These are phyloP conservation scores for Pythium diclinum DNA, from an alignment of 352 stramenopile genomes.

Conservation along the genomic window DNA sequence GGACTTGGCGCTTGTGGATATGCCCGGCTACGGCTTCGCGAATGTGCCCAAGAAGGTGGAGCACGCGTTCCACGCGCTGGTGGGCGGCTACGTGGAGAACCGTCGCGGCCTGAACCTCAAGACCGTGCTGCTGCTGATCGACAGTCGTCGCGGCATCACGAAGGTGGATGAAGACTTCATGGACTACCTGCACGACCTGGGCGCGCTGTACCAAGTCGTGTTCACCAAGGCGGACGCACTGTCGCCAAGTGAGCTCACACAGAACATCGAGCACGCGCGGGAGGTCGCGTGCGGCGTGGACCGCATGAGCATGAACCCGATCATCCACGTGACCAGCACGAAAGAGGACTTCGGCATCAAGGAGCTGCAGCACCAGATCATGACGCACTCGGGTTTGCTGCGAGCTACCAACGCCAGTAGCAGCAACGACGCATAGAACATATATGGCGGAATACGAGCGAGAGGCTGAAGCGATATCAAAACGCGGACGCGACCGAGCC, in stretches of 20 bases:
- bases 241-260: slow-evolving; percentile 41
- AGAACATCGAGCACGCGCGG: slow-evolving; percentile 49
- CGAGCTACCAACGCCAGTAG: neutral
- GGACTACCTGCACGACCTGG: slow-evolving; percentile 80
- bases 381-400: slow-evolving; percentile 59
- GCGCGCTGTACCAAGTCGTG: slow-evolving; percentile 84
- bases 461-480: slow-evolving; percentile 15
- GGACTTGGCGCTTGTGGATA: slow-evolving; percentile 73
- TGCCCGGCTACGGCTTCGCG: slow-evolving; percentile 87
- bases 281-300: slow-evolving; percentile 42
- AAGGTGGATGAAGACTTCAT: slow-evolving; percentile 86
- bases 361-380: slow-evolving; percentile 72
- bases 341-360: slow-evolving; percentile 76
- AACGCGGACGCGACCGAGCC: slow-evolving; percentile 32
- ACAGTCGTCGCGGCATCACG: slow-evolving; percentile 72
- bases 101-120: slow-evolving; percentile 73
- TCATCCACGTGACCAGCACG: slow-evolving; percentile 75
- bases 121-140: slow-evolving; percentile 71
- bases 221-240: slow-evolving; percentile 89
- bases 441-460: neutral
- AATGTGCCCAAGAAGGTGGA: slow-evolving; percentile 68
- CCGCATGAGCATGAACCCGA: slow-evolving; percentile 78
- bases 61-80: slow-evolving; percentile 73
- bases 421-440: neutral
- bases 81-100: slow-evolving; percentile 74